Evolutionary conservation across 192 early-diverging fungal species (phyloP), one percentile per base, ranked within the genome.

Genomic region (Backusella circina): DNA sequence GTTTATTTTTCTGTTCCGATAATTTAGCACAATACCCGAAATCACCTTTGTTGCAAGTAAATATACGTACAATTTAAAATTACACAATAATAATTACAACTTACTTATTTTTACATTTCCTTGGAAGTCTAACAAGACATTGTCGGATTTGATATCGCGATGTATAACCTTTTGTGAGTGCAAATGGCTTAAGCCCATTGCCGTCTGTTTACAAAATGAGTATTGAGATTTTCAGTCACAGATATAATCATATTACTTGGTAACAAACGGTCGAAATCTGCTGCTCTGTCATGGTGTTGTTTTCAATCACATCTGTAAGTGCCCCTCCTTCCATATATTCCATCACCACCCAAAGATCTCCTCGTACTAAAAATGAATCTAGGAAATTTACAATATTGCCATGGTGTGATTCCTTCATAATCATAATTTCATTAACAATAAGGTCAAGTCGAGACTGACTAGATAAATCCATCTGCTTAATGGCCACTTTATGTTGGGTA

Each of bases 391-490:
- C 94, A 83, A 96, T 95, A 79, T 96, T 95, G 71, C 75, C 77
- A 82, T 96, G 95, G n/a, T 81, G 83, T 13, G 87, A 90, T 74
- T 95, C 93, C 75, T 91, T 91, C 94, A 96, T 95, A n/a, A 96
- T 89, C 72, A 94, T 71, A 57, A 96, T 95, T 84, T 96, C 95
- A 75, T 95, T 97, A 80, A 97, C 95, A 77, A 98, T 97, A 61
- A 97, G 82, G 72, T 97, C 97, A 85, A 97, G 95, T 76, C 95
- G 93, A 54, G 95, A 93, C 85, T 98, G 97, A 80, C 93, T 92
- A 71, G 95, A 91, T 67, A 98, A 83, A 74, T 97, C 92, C 95
- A 97, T 98, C 83, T 96, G 95, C 83, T 98, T 98, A 82, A 98
- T 96, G 0, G 96, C 97, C 2, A 97, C 96, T 2, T 87, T 85